Evolutionary conservation across 106 monocot species (phyloP), one percentile per base, ranked within the genome.

Genomic region (Acorus gramineus): DNA sequence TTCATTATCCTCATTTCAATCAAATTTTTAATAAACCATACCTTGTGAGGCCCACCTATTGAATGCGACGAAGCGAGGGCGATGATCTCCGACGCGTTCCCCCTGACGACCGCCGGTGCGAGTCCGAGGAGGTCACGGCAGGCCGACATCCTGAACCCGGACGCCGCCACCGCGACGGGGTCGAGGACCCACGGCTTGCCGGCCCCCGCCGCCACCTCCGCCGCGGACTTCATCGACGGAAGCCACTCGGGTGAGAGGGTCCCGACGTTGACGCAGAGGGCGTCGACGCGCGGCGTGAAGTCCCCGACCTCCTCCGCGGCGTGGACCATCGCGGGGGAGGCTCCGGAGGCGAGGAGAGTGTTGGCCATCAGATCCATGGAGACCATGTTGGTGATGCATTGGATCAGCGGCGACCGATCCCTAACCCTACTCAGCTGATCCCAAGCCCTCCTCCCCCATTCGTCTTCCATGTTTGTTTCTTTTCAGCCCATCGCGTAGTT

Each of bases 251-350:
- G 78, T 47, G 86, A 76, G 47, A 95, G 79, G 11, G 94, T 95
- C 48, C 94, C 94, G 49, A 95, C 47, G 82, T 95, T 95, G 70
- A 95, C 53, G 71, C 48, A 79, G 55, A 95, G 68, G 2, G 82
- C 75, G 74, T 80, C 86, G 73, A 50, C 75, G 13, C 66, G 67
- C 1, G 94, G 94, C 7, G 94, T 80, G 75, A 95, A 95, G 68
- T 85, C 94, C 3, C 52, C 11, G 66, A 95, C 80, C 76, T 95
- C 94, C 3, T 13, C n/a, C 53, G 85, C 14, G 46, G 80, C 71
- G 78, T 90, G 90, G 65, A 95, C 55, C 94, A 95, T 95, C 8
- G 94, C 94, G 4, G 94, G 94, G 0, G 94, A 95, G 10, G 94
- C 89, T 10, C 89, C 90, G 14, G 77, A 74, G 50, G 94, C 86